Evolutionary conservation across 169 alveolate genomes (phyloP).

Genomic region (Plasmodium fragile): DNA sequence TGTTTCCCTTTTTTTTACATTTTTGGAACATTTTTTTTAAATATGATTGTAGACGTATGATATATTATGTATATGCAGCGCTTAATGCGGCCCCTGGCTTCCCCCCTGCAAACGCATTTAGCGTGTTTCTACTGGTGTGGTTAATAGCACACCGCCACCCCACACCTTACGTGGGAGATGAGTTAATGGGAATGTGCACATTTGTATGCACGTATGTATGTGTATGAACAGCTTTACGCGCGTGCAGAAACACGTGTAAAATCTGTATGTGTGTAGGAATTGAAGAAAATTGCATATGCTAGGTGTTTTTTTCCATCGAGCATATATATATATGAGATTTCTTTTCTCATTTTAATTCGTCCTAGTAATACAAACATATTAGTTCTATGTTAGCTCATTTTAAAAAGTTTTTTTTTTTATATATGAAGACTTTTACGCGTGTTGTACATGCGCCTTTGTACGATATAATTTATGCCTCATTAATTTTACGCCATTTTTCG

Average conservation of each 20-base stretch:
- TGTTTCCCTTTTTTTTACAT: neutral
- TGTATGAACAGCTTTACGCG: neutral
- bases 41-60: neutral
- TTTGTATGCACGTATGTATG: neutral
- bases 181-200: neutral
- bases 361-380: neutral
- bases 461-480: neutral
- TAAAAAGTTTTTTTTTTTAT: neutral
- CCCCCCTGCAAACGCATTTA: neutral
- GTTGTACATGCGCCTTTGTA: neutral
- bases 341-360: neutral
- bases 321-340: neutral
- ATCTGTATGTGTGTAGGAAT: neutral
- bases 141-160: neutral
- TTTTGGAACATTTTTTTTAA: constrained; percentile 6
- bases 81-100: neutral
- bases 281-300: neutral
- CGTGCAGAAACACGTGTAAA: neutral
- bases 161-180: neutral
- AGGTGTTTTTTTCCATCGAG: neutral
- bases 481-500: neutral
- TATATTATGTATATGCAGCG: neutral
- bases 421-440: neutral
- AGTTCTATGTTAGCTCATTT: neutral
- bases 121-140: neutral